phyloP scores from a whole-genome alignment of 148 eudicot genomes.

The Amaranthus palmeri region DNA sequence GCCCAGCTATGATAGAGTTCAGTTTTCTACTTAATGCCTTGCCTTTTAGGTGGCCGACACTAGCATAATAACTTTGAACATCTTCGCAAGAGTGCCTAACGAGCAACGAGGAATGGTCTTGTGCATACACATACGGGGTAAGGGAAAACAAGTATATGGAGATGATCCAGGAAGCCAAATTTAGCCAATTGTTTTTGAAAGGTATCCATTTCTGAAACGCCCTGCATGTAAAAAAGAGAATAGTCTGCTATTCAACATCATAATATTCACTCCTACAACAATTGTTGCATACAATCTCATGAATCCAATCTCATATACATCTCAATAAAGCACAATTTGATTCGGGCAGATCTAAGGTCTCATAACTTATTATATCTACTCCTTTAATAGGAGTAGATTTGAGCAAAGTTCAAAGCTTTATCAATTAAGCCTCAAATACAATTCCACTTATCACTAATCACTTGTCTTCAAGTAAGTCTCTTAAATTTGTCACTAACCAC shows the following conservation, averaged over 20 bases:
- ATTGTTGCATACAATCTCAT: neutral
- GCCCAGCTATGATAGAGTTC: slow-evolving; percentile 41
- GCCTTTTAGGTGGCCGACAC: slow-evolving; percentile 33
- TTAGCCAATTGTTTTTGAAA: neutral
- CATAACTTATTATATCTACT: neutral
- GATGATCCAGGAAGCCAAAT: slow-evolving; percentile 25
- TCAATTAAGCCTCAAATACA: neutral
- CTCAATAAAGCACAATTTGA: neutral
- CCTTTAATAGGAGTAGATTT: too few relatives aligned
- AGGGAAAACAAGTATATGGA: slow-evolving; percentile 31
- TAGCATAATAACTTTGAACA: slow-evolving; percentile 35
- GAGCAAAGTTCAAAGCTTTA: slow-evolving; percentile 6
- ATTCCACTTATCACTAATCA: neutral
- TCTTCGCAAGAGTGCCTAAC: slow-evolving; percentile 37
- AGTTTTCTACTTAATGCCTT: slow-evolving; percentile 37
- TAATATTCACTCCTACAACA: neutral
- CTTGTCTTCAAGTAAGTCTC: too few relatives aligned
- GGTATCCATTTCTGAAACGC: slow-evolving; percentile 21
- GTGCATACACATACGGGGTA: slow-evolving; percentile 31
- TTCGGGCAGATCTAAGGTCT: neutral
- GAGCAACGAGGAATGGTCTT: slow-evolving; percentile 15
- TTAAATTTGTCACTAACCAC: too few relatives aligned
- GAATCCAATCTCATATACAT: neutral
- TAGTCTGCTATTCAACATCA: neutral
- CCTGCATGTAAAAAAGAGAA: slow-evolving; percentile 13